These are phyloP conservation scores for Xanthoconium purpureum DNA, from an alignment of 768 basidiomycete genomes.

Conservation along the genomic window DNA sequence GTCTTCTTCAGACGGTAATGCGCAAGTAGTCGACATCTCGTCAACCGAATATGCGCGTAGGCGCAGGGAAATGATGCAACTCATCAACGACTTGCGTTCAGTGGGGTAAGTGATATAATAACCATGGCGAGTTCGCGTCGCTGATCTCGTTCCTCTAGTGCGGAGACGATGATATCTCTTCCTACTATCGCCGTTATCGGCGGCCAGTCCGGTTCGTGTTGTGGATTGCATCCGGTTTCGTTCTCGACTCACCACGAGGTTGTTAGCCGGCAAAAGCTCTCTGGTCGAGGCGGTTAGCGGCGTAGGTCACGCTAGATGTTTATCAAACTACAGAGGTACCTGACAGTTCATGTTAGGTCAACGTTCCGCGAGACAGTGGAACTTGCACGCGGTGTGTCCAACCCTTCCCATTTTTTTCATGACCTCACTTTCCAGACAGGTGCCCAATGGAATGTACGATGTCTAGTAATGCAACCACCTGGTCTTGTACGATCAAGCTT, in stretches of 20 bases:
- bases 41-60: conserved; percentile 39
- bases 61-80: conserved; percentile 38
- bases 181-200: conserved; percentile 58
- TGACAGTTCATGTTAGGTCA: conserved; percentile 39
- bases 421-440: conserved; percentile 25
- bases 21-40: conserved; percentile 22
- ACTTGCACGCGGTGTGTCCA: conserved; percentile 52
- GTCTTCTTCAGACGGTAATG: conserved; percentile 13
- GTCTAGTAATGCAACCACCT: conserved; percentile 36
- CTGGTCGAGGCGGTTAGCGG: conserved; percentile 57
- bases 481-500: conserved; percentile 47
- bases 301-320: conserved; percentile 30
- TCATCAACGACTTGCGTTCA: conserved; percentile 37
- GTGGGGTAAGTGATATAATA: conserved; percentile 35
- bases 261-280: conserved; percentile 56
- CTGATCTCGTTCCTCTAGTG: conserved; percentile 29
- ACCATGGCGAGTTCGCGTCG: neutral
- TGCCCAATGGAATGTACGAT: conserved; percentile 55
- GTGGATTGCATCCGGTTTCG: neutral
- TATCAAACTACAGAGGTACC: neutral
- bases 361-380: conserved; percentile 58
- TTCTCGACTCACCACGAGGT: neutral
- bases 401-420: neutral
- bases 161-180: conserved; percentile 38
- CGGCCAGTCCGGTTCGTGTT: conserved; percentile 47